A percentile compares a stretch with the other conserved stretches of the same genome.
These are phyloP conservation scores for Aspergillus novofumigatus DNA, from an alignment of 2,329 filamentous ascomycete genomes.

Conservation along the genomic window DNA sequence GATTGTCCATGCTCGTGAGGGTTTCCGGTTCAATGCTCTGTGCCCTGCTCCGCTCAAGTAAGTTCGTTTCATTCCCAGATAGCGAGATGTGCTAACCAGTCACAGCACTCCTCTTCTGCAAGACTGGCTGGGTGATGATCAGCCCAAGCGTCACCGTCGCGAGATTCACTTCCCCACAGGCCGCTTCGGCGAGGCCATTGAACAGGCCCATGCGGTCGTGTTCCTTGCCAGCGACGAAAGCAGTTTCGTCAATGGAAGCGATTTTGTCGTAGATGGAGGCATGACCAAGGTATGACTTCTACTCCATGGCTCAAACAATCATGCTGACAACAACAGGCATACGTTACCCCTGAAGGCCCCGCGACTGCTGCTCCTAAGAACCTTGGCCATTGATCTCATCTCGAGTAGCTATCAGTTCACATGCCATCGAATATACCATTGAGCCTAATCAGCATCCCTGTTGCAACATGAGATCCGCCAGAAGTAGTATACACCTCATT, in stretches of 20 bases:
- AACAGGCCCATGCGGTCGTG: constrained; percentile 84
- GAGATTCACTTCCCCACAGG: constrained; percentile 88
- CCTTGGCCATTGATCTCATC: constrained; percentile 26
- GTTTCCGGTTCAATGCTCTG: constrained; percentile 83
- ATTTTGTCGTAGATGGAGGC: constrained; percentile 93
- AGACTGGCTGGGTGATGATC: constrained; percentile 88
- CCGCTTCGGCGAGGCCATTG: constrained; percentile 86
- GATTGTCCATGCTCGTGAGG: constrained; percentile 86
- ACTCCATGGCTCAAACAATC: neutral
- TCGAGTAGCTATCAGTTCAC: neutral
- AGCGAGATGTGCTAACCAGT: neutral
- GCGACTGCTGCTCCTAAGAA: constrained; percentile 52
- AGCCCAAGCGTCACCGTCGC: constrained; percentile 72
- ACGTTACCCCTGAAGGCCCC: constrained; percentile 62
- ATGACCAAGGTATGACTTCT: constrained; percentile 66
- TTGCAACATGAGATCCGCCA: too few species aligned
- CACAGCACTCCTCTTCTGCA: constrained; percentile 75
- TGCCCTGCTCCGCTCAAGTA: constrained; percentile 87
- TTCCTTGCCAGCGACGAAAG: constrained; percentile 85
- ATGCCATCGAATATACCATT: neutral
- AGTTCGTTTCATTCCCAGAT: constrained; percentile 1
- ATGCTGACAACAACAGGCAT: constrained; percentile 51
- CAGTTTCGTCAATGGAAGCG: constrained; percentile 83
- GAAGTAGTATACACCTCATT: neutral
- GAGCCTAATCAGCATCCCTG: neutral